Base-by-base conservation (phyloP, 768 basidiomycete species). In the Pisolithus albus region DNA sequence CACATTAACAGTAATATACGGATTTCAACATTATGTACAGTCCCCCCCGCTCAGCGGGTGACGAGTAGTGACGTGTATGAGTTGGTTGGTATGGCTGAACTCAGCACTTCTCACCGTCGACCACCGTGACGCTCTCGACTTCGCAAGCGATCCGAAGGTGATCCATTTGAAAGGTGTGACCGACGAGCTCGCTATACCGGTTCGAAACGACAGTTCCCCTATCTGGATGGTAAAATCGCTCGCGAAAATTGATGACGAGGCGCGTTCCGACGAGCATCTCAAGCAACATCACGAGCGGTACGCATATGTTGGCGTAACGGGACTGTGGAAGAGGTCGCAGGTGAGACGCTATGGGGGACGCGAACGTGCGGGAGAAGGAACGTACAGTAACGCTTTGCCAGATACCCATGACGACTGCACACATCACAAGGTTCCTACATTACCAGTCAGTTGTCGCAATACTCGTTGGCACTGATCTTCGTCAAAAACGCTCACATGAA, bases 221-320 rank as follows among this genome's bases (percentile, higher is more conserved):
- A 10, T 61, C 59, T n/a, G 48, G 3, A 15, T 50, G 56, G 21
- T 57, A 34, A 26, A 58, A 67, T 15, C 67, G 67, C 49, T 63
- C 65, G 1, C 65, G 67, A 44, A 68, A 66, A 28, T 61, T 56
- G 47, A 67, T 61, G 34, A 67, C 65, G 34, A 67, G 63, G 28
- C 65, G 54, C 19, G 65, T 67, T 0, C 65, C 67, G 11, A 67
- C 53, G 30, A 69, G 32, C 19, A 61, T 55, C 37, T 69, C 67
- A 18, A 65, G 55, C 10, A 67, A 46, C 65, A 67, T 67, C 39
- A 67, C 63, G 34, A 67, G 56, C 1, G 65, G 65, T 19, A 63
- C 48, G 28, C 62, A 67, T 46, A 68, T 52, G n/a, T 62, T 68
- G 13, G 66, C 64, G 26, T 64, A 61, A 19, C 59, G 37, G 4